These are phyloP conservation scores for Limnanthes douglasii DNA, from an alignment of 345 rosid genomes.

Conservation along the genomic window DNA sequence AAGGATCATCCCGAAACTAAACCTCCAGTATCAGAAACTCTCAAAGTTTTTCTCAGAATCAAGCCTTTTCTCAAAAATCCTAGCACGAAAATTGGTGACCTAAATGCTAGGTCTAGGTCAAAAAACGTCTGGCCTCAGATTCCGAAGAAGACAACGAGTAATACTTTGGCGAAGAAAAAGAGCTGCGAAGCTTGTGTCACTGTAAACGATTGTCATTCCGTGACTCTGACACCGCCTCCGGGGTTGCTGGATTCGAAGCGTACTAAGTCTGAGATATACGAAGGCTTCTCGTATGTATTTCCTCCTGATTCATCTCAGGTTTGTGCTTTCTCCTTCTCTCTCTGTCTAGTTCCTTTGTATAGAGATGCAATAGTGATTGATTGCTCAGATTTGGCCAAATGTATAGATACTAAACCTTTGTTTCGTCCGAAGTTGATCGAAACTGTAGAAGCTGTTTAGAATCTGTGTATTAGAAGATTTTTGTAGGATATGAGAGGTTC, in stretches of 20 bases:
- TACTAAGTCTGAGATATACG: constrained; percentile 56
- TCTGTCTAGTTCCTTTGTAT: too few relatives aligned
- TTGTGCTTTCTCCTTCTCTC: background rate
- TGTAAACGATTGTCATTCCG: constrained; percentile 37
- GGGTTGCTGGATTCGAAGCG: constrained; percentile 48
- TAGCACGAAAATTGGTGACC: constrained; percentile 6
- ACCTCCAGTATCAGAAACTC: constrained; percentile 18
- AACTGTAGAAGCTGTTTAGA: too few relatives aligned
- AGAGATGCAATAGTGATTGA: too few relatives aligned
- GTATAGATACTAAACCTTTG: too few relatives aligned
- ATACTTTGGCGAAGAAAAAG: constrained; percentile 18
- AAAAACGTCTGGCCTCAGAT: constrained; percentile 58
- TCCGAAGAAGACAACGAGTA: constrained; percentile 23
- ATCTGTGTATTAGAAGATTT: too few relatives aligned
- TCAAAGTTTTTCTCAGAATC: constrained; percentile 58
- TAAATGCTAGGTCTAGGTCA: constrained; percentile 9
- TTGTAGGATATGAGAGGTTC: too few relatives aligned
- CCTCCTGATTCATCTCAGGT: constrained; percentile 62
- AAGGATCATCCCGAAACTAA: constrained; percentile 9
- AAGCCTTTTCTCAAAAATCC: constrained; percentile 28
- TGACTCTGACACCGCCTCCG: constrained; percentile 45
- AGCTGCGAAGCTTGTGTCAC: constrained; percentile 23
- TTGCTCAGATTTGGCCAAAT: too few relatives aligned
- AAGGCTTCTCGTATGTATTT: constrained; percentile 83
- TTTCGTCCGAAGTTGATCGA: too few relatives aligned